Base-by-base conservation (phyloP, 768 basidiomycete species). In the Leccinum barrowsii region DNA sequence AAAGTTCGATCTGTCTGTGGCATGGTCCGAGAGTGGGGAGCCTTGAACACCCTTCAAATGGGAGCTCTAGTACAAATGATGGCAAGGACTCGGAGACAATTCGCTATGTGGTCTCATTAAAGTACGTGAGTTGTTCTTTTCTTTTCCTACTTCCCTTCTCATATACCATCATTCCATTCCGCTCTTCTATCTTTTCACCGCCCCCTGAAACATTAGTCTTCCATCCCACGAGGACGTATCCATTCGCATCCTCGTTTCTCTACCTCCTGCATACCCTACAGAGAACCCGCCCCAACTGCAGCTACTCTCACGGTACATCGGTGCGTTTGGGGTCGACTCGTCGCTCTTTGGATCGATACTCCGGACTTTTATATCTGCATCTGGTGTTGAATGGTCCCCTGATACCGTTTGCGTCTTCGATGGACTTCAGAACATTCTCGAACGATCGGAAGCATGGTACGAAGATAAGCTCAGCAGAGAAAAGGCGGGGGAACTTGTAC, bases 381-480 rank as follows among this genome's bases (percentile, higher is more conserved):
- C 79, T 55, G 90, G 88, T 7, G 81, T 91, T n/a, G 88, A 92
- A 62, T 95, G 89, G 85, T 75, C 78, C 3, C 76, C 81, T 22
- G 91, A 86, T 30, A 78, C 77, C 1, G 86, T 94, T 17, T 92
- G 90, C 62, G 88, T 94, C 12, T 95, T 94, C 67, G 93, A 95
- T 61, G 93, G 93, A 11, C 72, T 94, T 26, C 90, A 93, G 71
- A 84, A 78, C 64, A 82, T 90, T 10, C 71, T 87, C 30, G 90
- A 92, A 50, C 76, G 77, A 15, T 87, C 86, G 60, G 75, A 78
- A 22, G 65, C 68, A 40, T 94, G 92, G 92, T 89, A 91, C 63
- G 80, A 81, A 59, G 83, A 85, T n/a, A 84, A 78, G 17, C 73
- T 88, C 24, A 84, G 75, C 64, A 75, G 72, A 24, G 84, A 83